phyloP scores from a whole-genome alignment of 495 filamentous ascomycete genomes.

The Annulohypoxylon bovei region DNA sequence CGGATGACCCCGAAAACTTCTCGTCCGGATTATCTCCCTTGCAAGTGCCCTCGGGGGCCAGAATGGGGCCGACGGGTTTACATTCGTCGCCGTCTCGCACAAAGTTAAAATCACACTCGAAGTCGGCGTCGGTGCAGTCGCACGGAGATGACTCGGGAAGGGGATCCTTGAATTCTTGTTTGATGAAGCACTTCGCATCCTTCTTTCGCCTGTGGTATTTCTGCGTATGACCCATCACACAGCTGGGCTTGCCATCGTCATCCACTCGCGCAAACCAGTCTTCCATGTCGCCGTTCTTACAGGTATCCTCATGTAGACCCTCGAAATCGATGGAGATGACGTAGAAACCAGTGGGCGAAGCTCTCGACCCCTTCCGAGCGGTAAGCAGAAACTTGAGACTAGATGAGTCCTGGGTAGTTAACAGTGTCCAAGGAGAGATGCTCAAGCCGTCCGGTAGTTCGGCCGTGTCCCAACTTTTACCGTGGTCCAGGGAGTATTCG shows the following conservation, averaged over 20 bases:
- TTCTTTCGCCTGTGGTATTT: conserved; percentile 82
- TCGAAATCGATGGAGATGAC: conserved; percentile 84
- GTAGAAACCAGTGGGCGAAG: conserved; percentile 56
- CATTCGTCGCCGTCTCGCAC: conserved; percentile 70
- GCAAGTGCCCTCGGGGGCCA: conserved; percentile 72
- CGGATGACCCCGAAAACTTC: conserved; percentile 83
- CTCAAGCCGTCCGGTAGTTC: conserved; percentile 69
- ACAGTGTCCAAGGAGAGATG: conserved; percentile 73
- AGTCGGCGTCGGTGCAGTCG: conserved; percentile 83
- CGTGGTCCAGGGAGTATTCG: conserved; percentile 86
- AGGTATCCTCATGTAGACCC: conserved; percentile 81
- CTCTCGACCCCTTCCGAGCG: conserved; percentile 53
- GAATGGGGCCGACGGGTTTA: conserved; percentile 57
- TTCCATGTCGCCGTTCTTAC: conserved; percentile 83
- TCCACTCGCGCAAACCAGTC: conserved; percentile 85
- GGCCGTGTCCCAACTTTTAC: conserved; percentile 76
- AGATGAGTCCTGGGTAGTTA: conserved; percentile 88
- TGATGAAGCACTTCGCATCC: conserved; percentile 87
- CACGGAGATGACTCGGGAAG: conserved; percentile 71
- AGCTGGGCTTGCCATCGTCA: conserved; percentile 80
- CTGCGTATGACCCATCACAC: conserved; percentile 95
- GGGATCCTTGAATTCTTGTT: conserved; percentile 82
- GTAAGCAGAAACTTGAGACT: conserved; percentile 88
- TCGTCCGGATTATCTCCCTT: conserved; percentile 66
- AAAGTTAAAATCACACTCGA: conserved; percentile 95